Evolutionary conservation across 2,329 filamentous ascomycete species (phyloP).

Genomic region (Phialemonium atrogriseum): DNA sequence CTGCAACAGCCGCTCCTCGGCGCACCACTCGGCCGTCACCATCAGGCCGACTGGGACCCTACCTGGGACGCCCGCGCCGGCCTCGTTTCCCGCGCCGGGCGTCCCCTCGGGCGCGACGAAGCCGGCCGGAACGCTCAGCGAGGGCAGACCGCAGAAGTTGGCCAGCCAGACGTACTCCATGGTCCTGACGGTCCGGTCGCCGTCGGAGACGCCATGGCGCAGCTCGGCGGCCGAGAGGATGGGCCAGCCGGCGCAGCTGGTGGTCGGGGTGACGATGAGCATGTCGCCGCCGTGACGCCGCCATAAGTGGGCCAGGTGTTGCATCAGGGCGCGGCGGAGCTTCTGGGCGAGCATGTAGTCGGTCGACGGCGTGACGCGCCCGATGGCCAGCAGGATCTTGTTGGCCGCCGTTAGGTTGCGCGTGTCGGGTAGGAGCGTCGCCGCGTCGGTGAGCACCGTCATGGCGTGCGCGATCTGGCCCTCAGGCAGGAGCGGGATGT

Average conservation of each 20-base stretch:
- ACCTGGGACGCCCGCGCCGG: constrained; percentile 23
- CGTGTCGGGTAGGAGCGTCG: constrained; percentile 36
- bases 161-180: constrained; percentile 45
- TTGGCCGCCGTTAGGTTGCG: constrained; percentile 49
- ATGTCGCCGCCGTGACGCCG: constrained; percentile 56
- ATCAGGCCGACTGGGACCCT: constrained; percentile 45
- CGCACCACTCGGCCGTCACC: constrained; percentile 47
- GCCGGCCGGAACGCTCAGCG: constrained; percentile 36
- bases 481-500: constrained; percentile 49
- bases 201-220: constrained; percentile 33
- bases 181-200: constrained; percentile 33
- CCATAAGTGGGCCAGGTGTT: constrained; percentile 62
- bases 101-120: constrained; percentile 29
- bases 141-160: constrained; percentile 40
- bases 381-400: constrained; percentile 58
- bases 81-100: constrained; percentile 20
- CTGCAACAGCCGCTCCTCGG: constrained; percentile 37
- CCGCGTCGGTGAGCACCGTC: constrained; percentile 60
- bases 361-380: constrained; percentile 50
- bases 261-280: constrained; percentile 64
- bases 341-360: constrained; percentile 65
- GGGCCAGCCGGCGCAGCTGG: constrained; percentile 37
- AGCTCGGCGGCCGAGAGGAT: constrained; percentile 28
- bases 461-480: constrained; percentile 66
- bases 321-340: constrained; percentile 60